phyloP scores from a whole-genome alignment of 176 grass and related monocot genomes.

The Aegilops speltoides region DNA sequence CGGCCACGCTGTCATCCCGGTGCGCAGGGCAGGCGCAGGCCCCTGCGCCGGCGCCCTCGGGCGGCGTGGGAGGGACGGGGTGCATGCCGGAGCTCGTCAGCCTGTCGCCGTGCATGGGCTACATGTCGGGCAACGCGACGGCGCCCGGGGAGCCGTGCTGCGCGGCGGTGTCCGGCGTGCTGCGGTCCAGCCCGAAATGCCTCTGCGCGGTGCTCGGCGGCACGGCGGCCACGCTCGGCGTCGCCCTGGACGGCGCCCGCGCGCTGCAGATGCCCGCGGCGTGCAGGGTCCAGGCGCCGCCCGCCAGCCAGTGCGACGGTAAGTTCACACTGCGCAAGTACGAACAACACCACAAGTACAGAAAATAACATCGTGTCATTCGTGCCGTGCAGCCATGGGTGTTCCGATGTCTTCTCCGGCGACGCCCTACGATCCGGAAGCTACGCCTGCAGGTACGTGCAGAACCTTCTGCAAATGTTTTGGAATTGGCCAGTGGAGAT shows the following conservation, averaged over 20 bases:
- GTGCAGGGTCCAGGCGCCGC: constrained; percentile 60
- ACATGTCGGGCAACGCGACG: constrained; percentile 56
- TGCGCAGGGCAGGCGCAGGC: constrained; percentile 16
- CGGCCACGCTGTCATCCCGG: neutral
- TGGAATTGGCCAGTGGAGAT: neutral
- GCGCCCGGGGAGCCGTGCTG: constrained; percentile 61
- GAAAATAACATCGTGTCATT: too few relatives aligned
- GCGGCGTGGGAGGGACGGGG: neutral
- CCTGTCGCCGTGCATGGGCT: constrained; percentile 62
- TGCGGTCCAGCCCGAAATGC: constrained; percentile 54
- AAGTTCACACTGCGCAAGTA: neutral
- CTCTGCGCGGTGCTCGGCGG: constrained; percentile 66
- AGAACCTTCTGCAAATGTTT: neutral
- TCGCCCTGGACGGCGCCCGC: constrained; percentile 52
- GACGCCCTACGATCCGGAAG: constrained; percentile 22
- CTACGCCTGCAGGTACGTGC: constrained; percentile 43
- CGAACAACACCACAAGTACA: neutral
- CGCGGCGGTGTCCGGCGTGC: constrained; percentile 46
- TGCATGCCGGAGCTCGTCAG: constrained; percentile 56
- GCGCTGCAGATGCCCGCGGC: constrained; percentile 52
- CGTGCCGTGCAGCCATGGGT: constrained; percentile 8
- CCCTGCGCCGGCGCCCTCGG: neutral
- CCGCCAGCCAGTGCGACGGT: constrained; percentile 60
- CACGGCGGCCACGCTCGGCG: constrained; percentile 56
- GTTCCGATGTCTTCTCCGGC: constrained; percentile 22